A percentile compares a stretch with the other conserved stretches of the same genome.
phyloP scores from a whole-genome alignment of 192 early-diverging fungal genomes.

The Cetraspora pellucida region DNA sequence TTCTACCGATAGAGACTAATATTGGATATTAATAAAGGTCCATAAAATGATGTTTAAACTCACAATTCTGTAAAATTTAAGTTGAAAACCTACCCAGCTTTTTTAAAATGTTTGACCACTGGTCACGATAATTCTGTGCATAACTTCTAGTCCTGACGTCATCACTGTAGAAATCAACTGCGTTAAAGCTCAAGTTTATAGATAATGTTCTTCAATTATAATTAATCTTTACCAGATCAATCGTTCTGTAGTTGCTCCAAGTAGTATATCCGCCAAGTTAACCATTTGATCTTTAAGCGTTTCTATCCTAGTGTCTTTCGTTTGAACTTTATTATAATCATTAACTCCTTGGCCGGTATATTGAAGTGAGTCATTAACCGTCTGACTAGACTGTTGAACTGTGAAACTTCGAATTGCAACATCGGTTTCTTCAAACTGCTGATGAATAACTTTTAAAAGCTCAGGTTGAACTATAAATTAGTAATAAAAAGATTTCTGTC shows the following conservation, averaged over 20 bases:
- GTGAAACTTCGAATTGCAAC: neutral
- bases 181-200: neutral
- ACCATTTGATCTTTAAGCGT: slow-evolving; percentile 28
- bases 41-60: neutral
- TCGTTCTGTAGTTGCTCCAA: neutral
- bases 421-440: neutral
- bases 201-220: neutral
- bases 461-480: neutral
- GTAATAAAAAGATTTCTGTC: neutral
- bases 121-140: neutral
- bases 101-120: slow-evolving; percentile 21
- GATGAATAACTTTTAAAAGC: neutral
- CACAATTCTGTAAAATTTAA: neutral
- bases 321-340: neutral
- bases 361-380: neutral
- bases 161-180: neutral
- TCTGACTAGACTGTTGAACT: neutral
- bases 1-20: slow-evolving; percentile 20
- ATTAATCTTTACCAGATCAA: slow-evolving; percentile 18
- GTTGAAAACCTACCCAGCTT: slow-evolving; percentile 1
- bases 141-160: neutral
- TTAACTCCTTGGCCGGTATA: neutral
- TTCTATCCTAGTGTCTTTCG: neutral
- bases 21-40: neutral
- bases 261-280: slow-evolving; percentile 25